phyloP scores from a whole-genome alignment of 2,329 filamentous ascomycete genomes.

The Neonectria punicea region DNA sequence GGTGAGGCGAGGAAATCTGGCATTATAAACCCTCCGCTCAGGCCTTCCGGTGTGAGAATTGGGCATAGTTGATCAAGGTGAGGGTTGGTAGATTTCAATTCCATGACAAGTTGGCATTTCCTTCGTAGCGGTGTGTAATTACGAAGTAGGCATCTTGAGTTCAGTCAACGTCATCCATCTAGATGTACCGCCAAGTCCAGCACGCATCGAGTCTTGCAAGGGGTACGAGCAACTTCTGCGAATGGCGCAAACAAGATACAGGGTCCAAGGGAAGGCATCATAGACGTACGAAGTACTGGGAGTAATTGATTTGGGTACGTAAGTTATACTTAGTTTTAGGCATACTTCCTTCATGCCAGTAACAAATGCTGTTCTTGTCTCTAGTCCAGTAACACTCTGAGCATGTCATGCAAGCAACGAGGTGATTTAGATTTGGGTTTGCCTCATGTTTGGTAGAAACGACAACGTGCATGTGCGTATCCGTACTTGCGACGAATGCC shows the following conservation, averaged over 20 bases:
- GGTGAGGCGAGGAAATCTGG: slow-evolving; percentile 11
- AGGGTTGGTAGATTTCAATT: background rate
- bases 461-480: too few relatives aligned
- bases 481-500: too few relatives aligned
- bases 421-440: slow-evolving; percentile 2
- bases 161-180: background rate
- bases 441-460: background rate
- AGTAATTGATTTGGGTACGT: background rate
- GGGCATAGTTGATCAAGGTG: slow-evolving; percentile 3
- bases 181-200: background rate
- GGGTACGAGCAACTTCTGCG: too few relatives aligned
- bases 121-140: slow-evolving; percentile 1
- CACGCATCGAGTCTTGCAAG: background rate
- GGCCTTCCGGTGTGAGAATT: slow-evolving; percentile 19
- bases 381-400: too few relatives aligned
- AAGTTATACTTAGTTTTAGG: background rate
- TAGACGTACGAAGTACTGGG: background rate
- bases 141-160: background rate
- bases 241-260: background rate
- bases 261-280: background rate
- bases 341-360: background rate
- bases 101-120: background rate
- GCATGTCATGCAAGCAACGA: background rate
- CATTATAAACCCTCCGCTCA: slow-evolving; percentile 4
- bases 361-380: too few relatives aligned